Percentiles rank a stretch among this genome's conserved stretches.
Conservation (phyloP, 2,329 filamentous ascomycete species). For the Bisporella sp. region DNA sequence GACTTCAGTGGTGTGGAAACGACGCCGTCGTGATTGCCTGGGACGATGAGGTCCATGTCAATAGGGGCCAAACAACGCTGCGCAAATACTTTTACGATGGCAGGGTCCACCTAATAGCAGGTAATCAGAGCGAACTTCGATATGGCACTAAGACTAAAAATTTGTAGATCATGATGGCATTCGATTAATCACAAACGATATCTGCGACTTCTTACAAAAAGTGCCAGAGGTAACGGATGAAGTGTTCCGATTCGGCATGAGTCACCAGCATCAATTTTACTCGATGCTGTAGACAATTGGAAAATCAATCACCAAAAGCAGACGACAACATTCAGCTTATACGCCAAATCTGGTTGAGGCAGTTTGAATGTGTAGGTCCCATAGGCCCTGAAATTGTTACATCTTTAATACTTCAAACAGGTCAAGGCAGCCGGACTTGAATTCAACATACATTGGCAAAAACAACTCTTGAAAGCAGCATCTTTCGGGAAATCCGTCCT, state of each 20-base stretch:
- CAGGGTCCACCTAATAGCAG: slow-evolving; percentile 80
- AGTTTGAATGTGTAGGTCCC: slow-evolving; percentile 61
- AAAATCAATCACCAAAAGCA: slow-evolving; percentile 90
- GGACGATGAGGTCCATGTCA: slow-evolving; percentile 95
- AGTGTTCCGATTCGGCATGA: slow-evolving; percentile 82
- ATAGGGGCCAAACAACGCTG: slow-evolving; percentile 77
- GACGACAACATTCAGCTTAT: slow-evolving; percentile 98
- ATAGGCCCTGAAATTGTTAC: not conserved
- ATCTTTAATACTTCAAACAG: slow-evolving; percentile 16
- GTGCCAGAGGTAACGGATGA: slow-evolving; percentile 82
- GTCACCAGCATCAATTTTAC: slow-evolving; percentile 81
- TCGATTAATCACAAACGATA: slow-evolving; percentile 80
- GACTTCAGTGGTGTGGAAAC: slow-evolving; percentile 95
- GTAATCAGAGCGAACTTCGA: slow-evolving; percentile 35
- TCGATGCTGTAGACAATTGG: slow-evolving; percentile 87
- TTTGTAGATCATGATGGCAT: slow-evolving; percentile 69
- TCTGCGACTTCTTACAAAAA: slow-evolving; percentile 96
- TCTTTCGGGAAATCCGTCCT: slow-evolving; percentile 97
- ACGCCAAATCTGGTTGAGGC: slow-evolving; percentile 80
- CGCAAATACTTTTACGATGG: slow-evolving; percentile 83
- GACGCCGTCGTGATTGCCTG: slow-evolving; percentile 90
- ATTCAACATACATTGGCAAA: slow-evolving; percentile 87
- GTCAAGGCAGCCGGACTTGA: slow-evolving; percentile 88
- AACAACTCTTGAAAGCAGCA: slow-evolving; percentile 88
- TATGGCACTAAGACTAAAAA: slow-evolving; percentile 5